phyloP scores from a whole-genome alignment of 2,329 filamentous ascomycete genomes.

The Fusarium proliferatum region DNA sequence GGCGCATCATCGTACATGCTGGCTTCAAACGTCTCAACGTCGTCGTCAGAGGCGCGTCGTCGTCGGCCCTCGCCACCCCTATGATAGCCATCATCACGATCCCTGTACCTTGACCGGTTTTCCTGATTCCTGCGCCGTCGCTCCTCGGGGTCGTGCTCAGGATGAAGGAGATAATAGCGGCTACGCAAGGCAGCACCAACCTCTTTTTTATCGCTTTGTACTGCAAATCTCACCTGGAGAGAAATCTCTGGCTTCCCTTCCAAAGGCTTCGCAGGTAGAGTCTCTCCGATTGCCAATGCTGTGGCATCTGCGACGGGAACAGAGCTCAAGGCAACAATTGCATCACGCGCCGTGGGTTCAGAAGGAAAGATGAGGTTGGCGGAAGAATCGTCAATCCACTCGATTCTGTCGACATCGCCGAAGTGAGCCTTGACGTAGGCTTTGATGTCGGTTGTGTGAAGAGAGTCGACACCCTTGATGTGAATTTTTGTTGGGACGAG shows the following conservation, averaged over 20 bases:
- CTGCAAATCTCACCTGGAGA: constrained; percentile 79
- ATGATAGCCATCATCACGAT: constrained; percentile 58
- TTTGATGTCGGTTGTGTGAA: constrained; percentile 84
- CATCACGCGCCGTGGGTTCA: constrained; percentile 63
- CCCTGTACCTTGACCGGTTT: constrained; percentile 71
- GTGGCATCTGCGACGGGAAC: constrained; percentile 64
- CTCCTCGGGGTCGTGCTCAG: constrained; percentile 86
- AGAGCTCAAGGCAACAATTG: constrained; percentile 64
- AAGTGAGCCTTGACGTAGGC: constrained; percentile 78
- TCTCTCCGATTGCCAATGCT: constrained; percentile 69
- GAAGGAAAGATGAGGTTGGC: constrained; percentile 84
- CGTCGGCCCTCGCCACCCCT: constrained; percentile 54
- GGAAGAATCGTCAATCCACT: constrained; percentile 96
- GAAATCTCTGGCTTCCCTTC: constrained; percentile 74
- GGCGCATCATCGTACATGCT: constrained; percentile 84
- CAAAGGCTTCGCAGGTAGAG: constrained; percentile 76
- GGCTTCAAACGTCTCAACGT: constrained; percentile 72
- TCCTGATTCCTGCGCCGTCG: constrained; percentile 68
- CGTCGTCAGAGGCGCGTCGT: constrained; percentile 57
- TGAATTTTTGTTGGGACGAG: constrained; percentile 74
- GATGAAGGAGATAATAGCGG: constrained; percentile 91
- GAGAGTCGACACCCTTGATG: constrained; percentile 81
- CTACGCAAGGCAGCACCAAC: constrained; percentile 82
- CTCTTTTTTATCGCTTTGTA: constrained; percentile 82
- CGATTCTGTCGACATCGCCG: constrained; percentile 70